Evolutionary conservation across 768 basidiomycete species (phyloP).

Genomic region (Mycena latifolia): DNA sequence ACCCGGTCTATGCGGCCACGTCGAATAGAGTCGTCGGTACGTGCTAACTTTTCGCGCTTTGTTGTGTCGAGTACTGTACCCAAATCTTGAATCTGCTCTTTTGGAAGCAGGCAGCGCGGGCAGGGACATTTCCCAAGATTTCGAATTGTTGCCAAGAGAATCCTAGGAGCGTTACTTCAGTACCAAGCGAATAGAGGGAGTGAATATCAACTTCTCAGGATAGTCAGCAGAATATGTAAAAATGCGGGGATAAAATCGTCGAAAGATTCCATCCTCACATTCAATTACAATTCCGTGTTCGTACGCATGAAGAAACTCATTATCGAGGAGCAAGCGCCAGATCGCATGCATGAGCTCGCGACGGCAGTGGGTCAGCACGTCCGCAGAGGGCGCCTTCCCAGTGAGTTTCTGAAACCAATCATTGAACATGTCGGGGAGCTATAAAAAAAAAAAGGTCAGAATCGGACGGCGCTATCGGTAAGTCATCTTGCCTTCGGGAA

Average conservation of each 20-base stretch:
- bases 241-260: slow-evolving; percentile 16
- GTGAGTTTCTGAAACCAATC: slow-evolving; percentile 6
- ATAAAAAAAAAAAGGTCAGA: background rate
- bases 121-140: slow-evolving; percentile 46
- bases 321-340: slow-evolving; percentile 9
- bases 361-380: slow-evolving; percentile 9
- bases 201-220: slow-evolving; percentile 10
- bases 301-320: slow-evolving; percentile 16
- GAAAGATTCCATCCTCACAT: slow-evolving; percentile 9
- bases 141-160: slow-evolving; percentile 40
- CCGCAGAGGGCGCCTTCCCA: background rate
- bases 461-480: background rate
- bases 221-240: slow-evolving; percentile 22
- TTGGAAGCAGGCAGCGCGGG: slow-evolving; percentile 43
- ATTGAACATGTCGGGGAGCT: slow-evolving; percentile 8
- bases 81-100: slow-evolving; percentile 37
- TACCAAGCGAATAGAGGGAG: too few relatives aligned
- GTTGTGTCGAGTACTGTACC: slow-evolving; percentile 32
- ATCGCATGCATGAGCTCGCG: slow-evolving; percentile 18
- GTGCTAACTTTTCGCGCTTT: background rate
- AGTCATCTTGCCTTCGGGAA: slow-evolving; percentile 10
- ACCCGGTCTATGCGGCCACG: background rate
- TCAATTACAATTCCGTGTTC: slow-evolving; percentile 18
- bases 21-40: background rate
- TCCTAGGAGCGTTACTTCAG: slow-evolving; percentile 28